Conservation (phyloP, 2,329 filamentous ascomycete genomes). For the Paecilomyces variotii region DNA sequence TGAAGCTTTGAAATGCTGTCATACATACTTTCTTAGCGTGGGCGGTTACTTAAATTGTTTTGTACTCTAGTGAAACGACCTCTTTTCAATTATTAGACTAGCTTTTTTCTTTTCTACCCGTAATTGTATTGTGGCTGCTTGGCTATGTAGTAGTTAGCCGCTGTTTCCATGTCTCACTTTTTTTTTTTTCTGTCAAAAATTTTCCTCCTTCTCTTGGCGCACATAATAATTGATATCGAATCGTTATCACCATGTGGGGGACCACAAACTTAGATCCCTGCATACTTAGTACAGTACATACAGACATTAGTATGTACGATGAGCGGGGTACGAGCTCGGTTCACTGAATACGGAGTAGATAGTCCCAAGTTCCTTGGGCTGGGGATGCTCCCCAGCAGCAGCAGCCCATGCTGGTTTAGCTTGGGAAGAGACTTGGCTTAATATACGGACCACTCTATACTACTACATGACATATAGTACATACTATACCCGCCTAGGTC, state of each 20-base stretch:
- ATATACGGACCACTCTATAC: not conserved
- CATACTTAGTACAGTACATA: not conserved
- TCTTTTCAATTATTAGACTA: not conserved
- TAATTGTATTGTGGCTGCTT: not conserved
- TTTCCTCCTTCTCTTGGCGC: conserved; percentile 1
- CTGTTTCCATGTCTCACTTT: not conserved
- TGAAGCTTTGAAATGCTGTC: conserved; percentile 11
- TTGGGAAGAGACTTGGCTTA: not conserved
- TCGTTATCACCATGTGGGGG: not conserved
- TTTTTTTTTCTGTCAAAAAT: not conserved
- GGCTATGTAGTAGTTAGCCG: not conserved
- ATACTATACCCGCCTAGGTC: too few species aligned
- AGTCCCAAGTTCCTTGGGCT: too few species aligned
- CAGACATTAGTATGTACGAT: too few species aligned
- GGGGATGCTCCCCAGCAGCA: not conserved
- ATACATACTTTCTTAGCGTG: not conserved
- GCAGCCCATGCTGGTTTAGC: not conserved
- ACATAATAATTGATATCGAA: not conserved
- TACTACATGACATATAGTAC: too few species aligned
- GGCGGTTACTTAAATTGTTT: not conserved
- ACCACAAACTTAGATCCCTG: not conserved
- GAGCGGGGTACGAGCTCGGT: not conserved
- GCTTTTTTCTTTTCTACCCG: not conserved
- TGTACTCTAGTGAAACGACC: not conserved
- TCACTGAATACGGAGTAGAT: not conserved